Evolutionary conservation across 2,329 filamentous ascomycete species (phyloP), one percentile per base, ranked within the genome.

Genomic region (Colletotrichum phormii): DNA sequence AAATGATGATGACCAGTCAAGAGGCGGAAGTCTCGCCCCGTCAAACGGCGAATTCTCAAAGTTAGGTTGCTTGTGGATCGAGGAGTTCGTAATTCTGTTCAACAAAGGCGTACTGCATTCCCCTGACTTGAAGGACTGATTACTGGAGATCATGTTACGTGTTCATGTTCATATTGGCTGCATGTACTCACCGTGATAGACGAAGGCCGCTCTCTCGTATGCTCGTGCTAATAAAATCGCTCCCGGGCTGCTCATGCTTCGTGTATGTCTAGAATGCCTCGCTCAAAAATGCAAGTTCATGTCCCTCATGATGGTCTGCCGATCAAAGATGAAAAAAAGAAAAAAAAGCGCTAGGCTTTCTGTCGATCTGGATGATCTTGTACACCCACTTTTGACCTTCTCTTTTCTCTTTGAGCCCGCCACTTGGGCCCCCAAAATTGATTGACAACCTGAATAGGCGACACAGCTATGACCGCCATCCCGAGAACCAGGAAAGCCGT

Each of bases 401-500:
- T 57, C 24, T 18, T 58, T 4, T 51, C 72, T 33, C 74, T 66
- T 5, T 74, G 61, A 6, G 54, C 67, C 12, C 74, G 65, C 72
- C 72, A 72, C 61, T 67, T 42, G 42, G 65, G 67, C 33, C 74
- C 72, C 65, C 64, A 69, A 15, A 64, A 73, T 42, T 73, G 71
- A 66, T 73, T 70, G 13, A 70, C 22, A 22, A 73, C 71, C 24
- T 73, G 71, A 12, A 73, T 70, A 1, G 71, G 71, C 4, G 71
- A 73, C 6, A 73, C 61, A 12, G 60, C 66, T 31, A 73, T 64
- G 18, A 73, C 66, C 4, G 62, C 61, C 66, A 73, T 42, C 11
- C 59, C 60, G 22, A 73, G 29, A 2, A 55, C 26, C 49, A 70
- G 26, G n/a, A 73, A 73, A 1, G 71, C 71, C 12, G 60, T 71